phyloP scores from a whole-genome alignment of 257 asterid species.

The Verbena officinalis region DNA sequence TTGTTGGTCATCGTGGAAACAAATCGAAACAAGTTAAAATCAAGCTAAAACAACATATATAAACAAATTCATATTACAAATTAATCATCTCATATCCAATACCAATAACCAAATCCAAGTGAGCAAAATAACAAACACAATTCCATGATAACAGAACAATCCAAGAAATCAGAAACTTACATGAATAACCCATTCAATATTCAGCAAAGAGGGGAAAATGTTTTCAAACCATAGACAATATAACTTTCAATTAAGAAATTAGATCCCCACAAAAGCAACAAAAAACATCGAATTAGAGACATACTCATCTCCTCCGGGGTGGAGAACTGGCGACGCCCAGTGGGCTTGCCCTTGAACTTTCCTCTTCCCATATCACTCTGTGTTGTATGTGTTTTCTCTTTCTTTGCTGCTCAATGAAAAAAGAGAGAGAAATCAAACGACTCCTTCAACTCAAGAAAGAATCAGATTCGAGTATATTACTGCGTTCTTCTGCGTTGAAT shows the following conservation, averaged over 20 bases:
- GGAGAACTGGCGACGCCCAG: no score
- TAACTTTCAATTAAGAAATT: no score
- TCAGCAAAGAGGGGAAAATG: neutral
- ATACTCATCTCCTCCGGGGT: no score
- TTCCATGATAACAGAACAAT: neutral
- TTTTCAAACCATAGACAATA: neutral
- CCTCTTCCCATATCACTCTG: neutral
- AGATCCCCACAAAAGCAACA: no score
- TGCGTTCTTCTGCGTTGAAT: slow-evolving; percentile 34
- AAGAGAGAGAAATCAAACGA: slow-evolving; percentile 13
- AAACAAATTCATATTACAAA: neutral
- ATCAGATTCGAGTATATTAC: slow-evolving; percentile 33
- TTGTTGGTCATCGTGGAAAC: neutral
- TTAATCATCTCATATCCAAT: neutral
- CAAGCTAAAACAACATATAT: neutral
- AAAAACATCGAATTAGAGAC: no score
- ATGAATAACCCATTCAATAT: neutral
- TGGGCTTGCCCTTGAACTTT: neutral
- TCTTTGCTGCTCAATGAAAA: slow-evolving; percentile 5
- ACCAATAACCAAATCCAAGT: neutral
- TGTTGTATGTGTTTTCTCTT: neutral
- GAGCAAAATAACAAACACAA: neutral
- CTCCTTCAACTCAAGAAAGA: slow-evolving; percentile 19
- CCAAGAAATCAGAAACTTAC: neutral
- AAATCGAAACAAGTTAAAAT: neutral